These are phyloP conservation scores for Trichophyton rubrum DNA, from an alignment of 2,329 filamentous ascomycete species.

Conservation along the genomic window DNA sequence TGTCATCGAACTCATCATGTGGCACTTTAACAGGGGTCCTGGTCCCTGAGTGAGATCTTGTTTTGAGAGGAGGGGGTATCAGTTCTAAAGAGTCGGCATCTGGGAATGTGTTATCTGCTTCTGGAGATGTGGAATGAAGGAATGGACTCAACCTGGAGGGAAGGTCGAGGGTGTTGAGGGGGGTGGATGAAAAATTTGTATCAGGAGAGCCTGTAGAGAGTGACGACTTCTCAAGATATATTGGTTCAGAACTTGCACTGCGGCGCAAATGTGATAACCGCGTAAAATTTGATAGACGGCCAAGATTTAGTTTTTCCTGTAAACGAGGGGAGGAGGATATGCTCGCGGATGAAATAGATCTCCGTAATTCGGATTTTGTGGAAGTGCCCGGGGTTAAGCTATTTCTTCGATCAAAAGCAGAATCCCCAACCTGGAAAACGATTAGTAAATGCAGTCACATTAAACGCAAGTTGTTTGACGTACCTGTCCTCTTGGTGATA, in stretches of 20 bases:
- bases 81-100: not conserved
- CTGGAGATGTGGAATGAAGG: not conserved
- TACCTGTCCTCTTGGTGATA: conserved; percentile 16
- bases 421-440: conserved; percentile 4
- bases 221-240: not conserved
- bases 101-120: not conserved
- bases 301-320: not conserved
- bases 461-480: not conserved
- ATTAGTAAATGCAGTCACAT: not conserved
- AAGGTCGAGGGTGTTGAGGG: not conserved
- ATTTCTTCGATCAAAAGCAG: conserved; percentile 1
- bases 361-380: conserved; percentile 6
- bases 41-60: not conserved
- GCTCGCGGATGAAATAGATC: conserved; percentile 6
- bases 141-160: not conserved
- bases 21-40: conserved; percentile 22
- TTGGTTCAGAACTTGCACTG: not conserved
- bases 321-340: conserved; percentile 6
- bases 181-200: not conserved
- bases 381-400: not conserved
- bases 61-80: not conserved
- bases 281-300: not conserved
- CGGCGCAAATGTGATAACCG: not conserved
- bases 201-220: not conserved
- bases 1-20: conserved; percentile 61